Evolutionary conservation across 106 monocot genomes (phyloP).

Genomic region (Platanthera guangdongensis): DNA sequence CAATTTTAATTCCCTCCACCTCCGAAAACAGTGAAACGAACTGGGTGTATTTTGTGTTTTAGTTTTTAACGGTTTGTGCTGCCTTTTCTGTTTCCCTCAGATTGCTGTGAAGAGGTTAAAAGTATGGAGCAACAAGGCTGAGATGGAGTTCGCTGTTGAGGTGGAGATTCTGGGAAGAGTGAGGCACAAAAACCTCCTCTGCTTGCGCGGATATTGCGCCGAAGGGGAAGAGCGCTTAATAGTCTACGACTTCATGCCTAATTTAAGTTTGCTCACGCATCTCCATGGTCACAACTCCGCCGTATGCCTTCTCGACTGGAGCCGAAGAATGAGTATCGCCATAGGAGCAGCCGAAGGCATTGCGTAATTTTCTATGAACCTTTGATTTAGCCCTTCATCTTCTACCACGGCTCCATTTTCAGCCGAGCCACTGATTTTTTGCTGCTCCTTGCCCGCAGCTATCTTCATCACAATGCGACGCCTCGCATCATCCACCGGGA

Average conservation of each 20-base stretch:
- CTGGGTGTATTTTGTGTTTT: no score
- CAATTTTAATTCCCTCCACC: no score
- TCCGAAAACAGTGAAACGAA: no score
- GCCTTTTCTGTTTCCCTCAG: slow-evolving; percentile 5
- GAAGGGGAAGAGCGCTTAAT: slow-evolving; percentile 22
- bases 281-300: slow-evolving; percentile 20
- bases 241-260: slow-evolving; percentile 26
- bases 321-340: slow-evolving; percentile 15
- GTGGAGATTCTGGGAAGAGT: slow-evolving; percentile 25
- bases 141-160: slow-evolving; percentile 29
- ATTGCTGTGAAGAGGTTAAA: slow-evolving; percentile 26
- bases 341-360: slow-evolving; percentile 21
- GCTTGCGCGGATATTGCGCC: slow-evolving; percentile 23
- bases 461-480: slow-evolving; percentile 46
- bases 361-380: slow-evolving; percentile 6
- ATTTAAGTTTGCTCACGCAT: slow-evolving; percentile 22
- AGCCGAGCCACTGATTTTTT: neutral
- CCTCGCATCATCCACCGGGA: neutral
- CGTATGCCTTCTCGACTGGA: slow-evolving; percentile 19
- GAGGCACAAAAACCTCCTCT: slow-evolving; percentile 20
- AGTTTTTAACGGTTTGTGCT: neutral
- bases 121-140: slow-evolving; percentile 27
- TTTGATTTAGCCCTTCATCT: neutral
- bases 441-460: slow-evolving; percentile 12
- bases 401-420: neutral